A percentile compares a stretch with the other conserved stretches of the same genome.
Evolutionary conservation across 148 eudicot species (phyloP).

Genomic region (Vaccinium corymbosum): DNA sequence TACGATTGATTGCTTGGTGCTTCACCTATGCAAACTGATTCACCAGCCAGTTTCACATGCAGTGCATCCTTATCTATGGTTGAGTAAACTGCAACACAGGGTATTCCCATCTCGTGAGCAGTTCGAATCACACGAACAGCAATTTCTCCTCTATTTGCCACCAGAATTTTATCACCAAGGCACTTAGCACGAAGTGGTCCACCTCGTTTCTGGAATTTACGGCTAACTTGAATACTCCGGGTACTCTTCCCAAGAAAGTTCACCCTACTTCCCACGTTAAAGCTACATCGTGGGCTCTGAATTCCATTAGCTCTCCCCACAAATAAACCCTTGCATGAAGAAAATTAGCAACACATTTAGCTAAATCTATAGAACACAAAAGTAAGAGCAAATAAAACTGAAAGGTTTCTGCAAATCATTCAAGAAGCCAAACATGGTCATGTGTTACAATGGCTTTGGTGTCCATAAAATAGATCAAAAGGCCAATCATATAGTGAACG

Average conservation of each 20-base stretch:
- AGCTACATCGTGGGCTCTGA: constrained; percentile 51
- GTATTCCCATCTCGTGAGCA: constrained; percentile 99
- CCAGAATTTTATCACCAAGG: constrained; percentile 71
- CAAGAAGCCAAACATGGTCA: not conserved
- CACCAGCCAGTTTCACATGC: constrained; percentile 94
- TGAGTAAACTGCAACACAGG: constrained; percentile 96
- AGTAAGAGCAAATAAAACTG: not conserved
- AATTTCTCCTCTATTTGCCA: constrained; percentile 97
- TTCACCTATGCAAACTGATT: constrained; percentile 97
- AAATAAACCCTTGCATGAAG: constrained; percentile 52
- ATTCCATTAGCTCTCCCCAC: constrained; percentile 47
- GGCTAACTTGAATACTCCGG: constrained; percentile 37
- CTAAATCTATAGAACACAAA: not conserved
- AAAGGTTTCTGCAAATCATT: not conserved
- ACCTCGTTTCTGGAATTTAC: constrained; percentile 47
- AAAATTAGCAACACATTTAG: constrained; percentile 10
- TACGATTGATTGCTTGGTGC: constrained; percentile 98
- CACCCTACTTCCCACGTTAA: constrained; percentile 51
- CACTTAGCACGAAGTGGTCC: constrained; percentile 78
- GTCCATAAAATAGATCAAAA: not conserved
- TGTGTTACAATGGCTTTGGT: not conserved
- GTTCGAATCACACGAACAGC: constrained; percentile 96
- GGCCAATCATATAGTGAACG: not conserved
- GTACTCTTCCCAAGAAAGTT: constrained; percentile 55
- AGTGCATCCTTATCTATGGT: constrained; percentile 97